Evolutionary conservation across 352 stramenopile species (phyloP).

Genomic region (Saprolegnia diclina): DNA sequence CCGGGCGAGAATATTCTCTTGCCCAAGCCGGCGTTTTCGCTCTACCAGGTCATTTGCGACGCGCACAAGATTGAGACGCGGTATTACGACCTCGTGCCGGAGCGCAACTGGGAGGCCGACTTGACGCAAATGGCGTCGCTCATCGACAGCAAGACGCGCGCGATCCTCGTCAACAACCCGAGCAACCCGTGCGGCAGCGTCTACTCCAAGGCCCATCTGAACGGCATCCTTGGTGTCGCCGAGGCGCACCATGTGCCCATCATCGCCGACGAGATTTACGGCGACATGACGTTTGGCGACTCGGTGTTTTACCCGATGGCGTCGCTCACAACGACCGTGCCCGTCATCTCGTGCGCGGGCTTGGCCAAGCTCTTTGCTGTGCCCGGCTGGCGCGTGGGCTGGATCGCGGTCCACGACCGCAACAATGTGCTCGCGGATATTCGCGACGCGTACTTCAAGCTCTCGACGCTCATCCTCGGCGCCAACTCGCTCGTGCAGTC

Average conservation of each 20-base stretch:
- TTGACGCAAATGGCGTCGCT: slow-evolving; percentile 86
- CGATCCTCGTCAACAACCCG: slow-evolving; percentile 95
- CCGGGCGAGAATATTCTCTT: slow-evolving; percentile 90
- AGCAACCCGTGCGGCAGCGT: slow-evolving; percentile 93
- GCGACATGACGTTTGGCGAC: slow-evolving; percentile 72
- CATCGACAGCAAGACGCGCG: slow-evolving; percentile 78
- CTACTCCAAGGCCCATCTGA: slow-evolving; percentile 82
- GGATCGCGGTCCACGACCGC: slow-evolving; percentile 92
- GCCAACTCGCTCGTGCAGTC: slow-evolving; percentile 88
- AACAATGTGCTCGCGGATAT: slow-evolving; percentile 74
- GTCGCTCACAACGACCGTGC: slow-evolving; percentile 68
- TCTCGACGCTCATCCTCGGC: slow-evolving; percentile 91
- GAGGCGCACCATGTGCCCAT: slow-evolving; percentile 88
- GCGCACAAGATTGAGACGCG: slow-evolving; percentile 87
- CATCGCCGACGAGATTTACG: slow-evolving; percentile 86
- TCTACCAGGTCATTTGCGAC: slow-evolving; percentile 94
- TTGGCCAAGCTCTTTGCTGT: slow-evolving; percentile 95
- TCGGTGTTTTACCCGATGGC: slow-evolving; percentile 82
- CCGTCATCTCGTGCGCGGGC: slow-evolving; percentile 73
- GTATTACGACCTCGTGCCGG: slow-evolving; percentile 86
- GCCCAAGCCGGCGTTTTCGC: slow-evolving; percentile 89
- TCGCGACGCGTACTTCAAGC: slow-evolving; percentile 80
- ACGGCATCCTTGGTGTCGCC: slow-evolving; percentile 67
- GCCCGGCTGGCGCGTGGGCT: slow-evolving; percentile 93
- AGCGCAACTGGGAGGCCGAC: slow-evolving; percentile 91